A percentile compares a stretch with the other conserved stretches of the same genome.
These are phyloP conservation scores for Irpex sp. DNA, from an alignment of 1,284 basidiomycete genomes.

Conservation along the genomic window DNA sequence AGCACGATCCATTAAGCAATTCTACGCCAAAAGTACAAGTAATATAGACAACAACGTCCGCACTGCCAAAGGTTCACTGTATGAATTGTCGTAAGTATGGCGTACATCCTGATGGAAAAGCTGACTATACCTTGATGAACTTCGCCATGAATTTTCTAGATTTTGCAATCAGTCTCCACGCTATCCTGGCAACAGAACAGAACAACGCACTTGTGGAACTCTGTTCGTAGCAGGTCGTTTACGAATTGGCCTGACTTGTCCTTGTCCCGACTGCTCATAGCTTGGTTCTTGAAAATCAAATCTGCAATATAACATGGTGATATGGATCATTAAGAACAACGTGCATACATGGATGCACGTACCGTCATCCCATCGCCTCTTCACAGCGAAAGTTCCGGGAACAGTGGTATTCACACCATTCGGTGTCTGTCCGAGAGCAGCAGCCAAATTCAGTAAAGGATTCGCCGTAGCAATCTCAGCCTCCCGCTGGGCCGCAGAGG, in stretches of 20 bases:
- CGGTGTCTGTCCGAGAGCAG: slow-evolving; percentile 73
- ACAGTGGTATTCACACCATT: slow-evolving; percentile 68
- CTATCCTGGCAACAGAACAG: slow-evolving; percentile 2
- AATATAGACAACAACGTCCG: not conserved
- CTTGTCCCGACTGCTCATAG: slow-evolving; percentile 64
- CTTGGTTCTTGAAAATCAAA: slow-evolving; percentile 96
- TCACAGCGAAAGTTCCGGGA: slow-evolving; percentile 86
- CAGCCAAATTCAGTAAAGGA: slow-evolving; percentile 84
- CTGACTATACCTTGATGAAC: slow-evolving; percentile 61
- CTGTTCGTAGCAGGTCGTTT: slow-evolving; percentile 88
- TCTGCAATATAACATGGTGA: slow-evolving; percentile 42
- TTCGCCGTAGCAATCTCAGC: slow-evolving; percentile 83
- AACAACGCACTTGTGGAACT: slow-evolving; percentile 79
- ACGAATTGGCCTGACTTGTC: slow-evolving; percentile 83
- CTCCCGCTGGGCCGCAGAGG: slow-evolving; percentile 68
- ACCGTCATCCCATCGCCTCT: slow-evolving; percentile 95
- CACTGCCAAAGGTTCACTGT: not conserved
- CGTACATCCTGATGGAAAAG: not conserved
- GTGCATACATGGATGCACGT: slow-evolving; percentile 18
- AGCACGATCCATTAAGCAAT: not conserved
- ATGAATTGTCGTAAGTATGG: not conserved
- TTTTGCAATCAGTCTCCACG: slow-evolving; percentile 12
- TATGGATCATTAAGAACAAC: not conserved
- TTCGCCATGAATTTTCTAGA: slow-evolving; percentile 75
- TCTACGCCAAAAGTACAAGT: not conserved